Conservation (phyloP, 257 asterid species). For the Haberlea rhodopensis region DNA sequence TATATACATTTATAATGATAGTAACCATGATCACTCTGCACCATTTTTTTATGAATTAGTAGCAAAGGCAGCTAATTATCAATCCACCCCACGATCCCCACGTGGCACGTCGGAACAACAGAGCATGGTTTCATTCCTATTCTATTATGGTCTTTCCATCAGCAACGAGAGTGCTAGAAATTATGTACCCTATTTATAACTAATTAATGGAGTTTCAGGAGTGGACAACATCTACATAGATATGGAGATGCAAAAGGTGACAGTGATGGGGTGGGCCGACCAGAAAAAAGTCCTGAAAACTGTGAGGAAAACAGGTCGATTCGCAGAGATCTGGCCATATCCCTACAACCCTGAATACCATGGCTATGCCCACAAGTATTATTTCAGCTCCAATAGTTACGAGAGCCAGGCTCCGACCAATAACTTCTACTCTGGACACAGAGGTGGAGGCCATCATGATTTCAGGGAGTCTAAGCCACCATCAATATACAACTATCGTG, state of each 20-base stretch:
- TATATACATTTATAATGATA: too few species aligned
- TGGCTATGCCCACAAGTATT: slow-evolving; percentile 43
- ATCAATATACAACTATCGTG: slow-evolving; percentile 53
- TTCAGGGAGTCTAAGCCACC: slow-evolving; percentile 2
- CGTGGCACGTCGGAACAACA: too few species aligned
- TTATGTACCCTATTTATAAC: background rate
- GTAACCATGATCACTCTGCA: too few species aligned
- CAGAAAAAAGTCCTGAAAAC: slow-evolving; percentile 57
- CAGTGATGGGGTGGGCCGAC: slow-evolving; percentile 64
- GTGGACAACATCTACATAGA: slow-evolving; percentile 62
- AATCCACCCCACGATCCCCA: too few species aligned
- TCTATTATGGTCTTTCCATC: too few species aligned
- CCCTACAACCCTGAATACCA: slow-evolving; percentile 71
- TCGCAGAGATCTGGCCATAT: slow-evolving; percentile 71
- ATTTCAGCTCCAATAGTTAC: slow-evolving; percentile 30
- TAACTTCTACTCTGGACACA: slow-evolving; percentile 2
- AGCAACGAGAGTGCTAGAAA: background rate
- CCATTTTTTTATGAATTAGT: too few species aligned
- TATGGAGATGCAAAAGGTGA: slow-evolving; percentile 69
- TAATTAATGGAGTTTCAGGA: slow-evolving; percentile 31
- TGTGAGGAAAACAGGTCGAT: slow-evolving; percentile 56
- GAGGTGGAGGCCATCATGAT: background rate
- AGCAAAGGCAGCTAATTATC: too few species aligned
- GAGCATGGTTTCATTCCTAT: too few species aligned
- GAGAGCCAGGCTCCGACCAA: background rate